Conservation (phyloP, 495 filamentous ascomycete species). For the Halenospora varia region DNA sequence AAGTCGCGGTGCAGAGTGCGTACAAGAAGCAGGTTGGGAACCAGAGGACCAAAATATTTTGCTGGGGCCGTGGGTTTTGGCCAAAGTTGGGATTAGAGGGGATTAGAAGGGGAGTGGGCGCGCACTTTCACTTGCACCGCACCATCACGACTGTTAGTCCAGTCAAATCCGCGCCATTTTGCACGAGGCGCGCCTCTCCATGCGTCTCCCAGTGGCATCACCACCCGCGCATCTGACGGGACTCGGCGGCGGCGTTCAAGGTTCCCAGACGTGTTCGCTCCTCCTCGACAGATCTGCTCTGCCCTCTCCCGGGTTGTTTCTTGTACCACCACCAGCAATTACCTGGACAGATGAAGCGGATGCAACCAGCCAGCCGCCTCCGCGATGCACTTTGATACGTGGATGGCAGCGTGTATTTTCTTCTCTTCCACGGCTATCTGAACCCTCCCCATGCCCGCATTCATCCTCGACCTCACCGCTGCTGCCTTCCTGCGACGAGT, state of each 20-base stretch:
- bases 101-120: too few species aligned
- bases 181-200: slow-evolving; percentile 14
- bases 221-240: too few species aligned
- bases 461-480: slow-evolving; percentile 3
- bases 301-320: neutral
- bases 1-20: neutral
- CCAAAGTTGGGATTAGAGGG: too few species aligned
- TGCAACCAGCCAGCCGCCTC: neutral
- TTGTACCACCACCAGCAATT: neutral
- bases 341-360: neutral
- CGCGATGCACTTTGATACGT: neutral
- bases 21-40: neutral
- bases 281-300: too few species aligned
- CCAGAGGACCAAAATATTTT: neutral
- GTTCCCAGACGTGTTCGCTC: too few species aligned
- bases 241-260: too few species aligned
- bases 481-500: neutral
- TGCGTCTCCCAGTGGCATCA: too few species aligned
- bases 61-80: neutral
- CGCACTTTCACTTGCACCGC: too few species aligned
- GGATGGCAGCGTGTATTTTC: neutral
- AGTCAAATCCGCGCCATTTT: slow-evolving; percentile 16
- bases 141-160: neutral
- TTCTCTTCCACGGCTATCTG: neutral
- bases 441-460: neutral